Percentiles rank a stretch among this genome's conserved stretches.
phyloP scores from a whole-genome alignment of 257 asterid genomes.

The Osmanthus fragrans region DNA sequence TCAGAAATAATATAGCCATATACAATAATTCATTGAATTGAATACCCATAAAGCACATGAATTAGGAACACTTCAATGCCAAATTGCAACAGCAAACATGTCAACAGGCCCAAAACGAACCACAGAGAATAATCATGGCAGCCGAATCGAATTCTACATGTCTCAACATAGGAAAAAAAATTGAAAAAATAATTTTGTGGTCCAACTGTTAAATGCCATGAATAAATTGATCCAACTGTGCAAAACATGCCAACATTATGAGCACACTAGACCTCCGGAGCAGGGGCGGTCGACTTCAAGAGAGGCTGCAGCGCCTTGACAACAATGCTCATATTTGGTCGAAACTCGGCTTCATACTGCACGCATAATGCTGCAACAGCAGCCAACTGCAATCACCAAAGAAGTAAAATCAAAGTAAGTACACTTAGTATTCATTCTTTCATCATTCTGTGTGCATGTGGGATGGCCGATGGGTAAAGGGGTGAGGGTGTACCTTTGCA shows the following conservation, averaged over 20 bases:
- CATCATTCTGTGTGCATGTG: neutral
- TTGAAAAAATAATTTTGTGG: conserved; percentile 12
- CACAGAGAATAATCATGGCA: conserved; percentile 23
- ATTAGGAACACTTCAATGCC: conserved; percentile 26
- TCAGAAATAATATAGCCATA: neutral
- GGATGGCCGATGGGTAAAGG: no score
- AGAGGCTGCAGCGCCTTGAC: conserved; percentile 90
- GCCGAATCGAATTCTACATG: conserved; percentile 15
- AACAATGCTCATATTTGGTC: conserved; percentile 91
- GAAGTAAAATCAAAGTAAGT: conserved; percentile 18
- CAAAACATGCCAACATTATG: conserved; percentile 29
- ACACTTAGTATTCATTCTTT: neutral
- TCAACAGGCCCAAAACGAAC: conserved; percentile 11
- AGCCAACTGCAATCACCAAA: conserved; percentile 59
- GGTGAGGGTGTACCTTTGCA: conserved; percentile 68
- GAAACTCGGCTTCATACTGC: conserved; percentile 89
- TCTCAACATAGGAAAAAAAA: conserved; percentile 22
- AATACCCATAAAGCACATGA: neutral
- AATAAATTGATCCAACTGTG: conserved; percentile 23
- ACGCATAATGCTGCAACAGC: conserved; percentile 93
- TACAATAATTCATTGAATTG: neutral
- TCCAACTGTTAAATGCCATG: neutral
- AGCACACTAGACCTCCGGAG: conserved; percentile 42
- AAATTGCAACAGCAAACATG: neutral
- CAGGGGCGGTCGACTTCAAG: conserved; percentile 56